Conservation (phyloP, 2,329 filamentous ascomycete species). For the Colletotrichum sp. region DNA sequence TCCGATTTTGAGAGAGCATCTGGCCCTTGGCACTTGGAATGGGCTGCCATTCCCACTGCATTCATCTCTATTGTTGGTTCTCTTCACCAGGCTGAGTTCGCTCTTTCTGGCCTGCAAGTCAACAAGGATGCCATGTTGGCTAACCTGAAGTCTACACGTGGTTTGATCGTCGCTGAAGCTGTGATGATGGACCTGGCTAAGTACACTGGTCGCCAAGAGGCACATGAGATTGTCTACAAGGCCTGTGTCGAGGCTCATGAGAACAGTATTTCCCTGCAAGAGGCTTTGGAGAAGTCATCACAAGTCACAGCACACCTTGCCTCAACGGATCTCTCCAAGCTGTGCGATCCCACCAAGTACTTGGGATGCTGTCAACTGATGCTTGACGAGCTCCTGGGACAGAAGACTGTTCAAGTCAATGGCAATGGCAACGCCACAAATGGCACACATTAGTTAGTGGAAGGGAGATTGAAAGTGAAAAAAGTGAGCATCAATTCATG, state of each 20-base stretch:
- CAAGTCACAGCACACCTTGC: conserved; percentile 46
- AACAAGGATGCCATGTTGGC: conserved; percentile 51
- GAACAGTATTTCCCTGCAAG: conserved; percentile 43
- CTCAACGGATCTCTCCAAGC: conserved; percentile 25
- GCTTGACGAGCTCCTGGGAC: conserved; percentile 16
- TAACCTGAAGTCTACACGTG: conserved; percentile 55
- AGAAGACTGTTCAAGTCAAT: not conserved
- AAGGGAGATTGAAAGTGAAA: not conserved
- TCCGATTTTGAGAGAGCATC: conserved; percentile 62
- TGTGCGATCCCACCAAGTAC: conserved; percentile 20
- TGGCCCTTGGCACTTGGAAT: conserved; percentile 65
- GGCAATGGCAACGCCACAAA: not conserved
- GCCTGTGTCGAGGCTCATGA: conserved; percentile 57
- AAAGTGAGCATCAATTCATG: not conserved
- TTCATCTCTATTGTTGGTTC: conserved; percentile 59
- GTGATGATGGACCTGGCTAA: conserved; percentile 67
- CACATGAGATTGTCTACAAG: conserved; percentile 62
- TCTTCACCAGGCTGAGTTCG: conserved; percentile 59
- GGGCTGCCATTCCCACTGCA: conserved; percentile 58
- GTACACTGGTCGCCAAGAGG: conserved; percentile 54
- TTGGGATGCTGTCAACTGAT: conserved; percentile 22
- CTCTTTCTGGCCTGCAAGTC: conserved; percentile 55
- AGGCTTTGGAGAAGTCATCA: conserved; percentile 41
- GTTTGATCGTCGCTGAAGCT: conserved; percentile 61
- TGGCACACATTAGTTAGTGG: not conserved